Percentiles rank a stretch among this genome's conserved stretches.
phyloP scores from a whole-genome alignment of 768 basidiomycete genomes.

The Calocera viscosa region DNA sequence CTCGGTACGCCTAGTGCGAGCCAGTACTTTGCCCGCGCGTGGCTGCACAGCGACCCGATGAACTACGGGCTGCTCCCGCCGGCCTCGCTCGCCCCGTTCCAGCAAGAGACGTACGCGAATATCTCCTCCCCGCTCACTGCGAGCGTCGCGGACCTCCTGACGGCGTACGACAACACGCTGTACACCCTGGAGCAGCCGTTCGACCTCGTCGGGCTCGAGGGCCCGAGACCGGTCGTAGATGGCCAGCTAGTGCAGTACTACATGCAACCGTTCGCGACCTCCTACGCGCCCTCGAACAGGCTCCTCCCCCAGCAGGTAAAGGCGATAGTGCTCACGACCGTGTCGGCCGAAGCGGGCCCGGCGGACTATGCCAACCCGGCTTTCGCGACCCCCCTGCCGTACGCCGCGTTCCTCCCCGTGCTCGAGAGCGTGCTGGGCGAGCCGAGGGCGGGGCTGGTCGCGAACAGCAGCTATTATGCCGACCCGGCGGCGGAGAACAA shows the following conservation, averaged over 20 bases:
- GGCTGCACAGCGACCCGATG: slow-evolving; percentile 81
- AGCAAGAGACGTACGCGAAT: slow-evolving; percentile 44
- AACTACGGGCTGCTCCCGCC: slow-evolving; percentile 55
- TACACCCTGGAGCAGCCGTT: slow-evolving; percentile 6
- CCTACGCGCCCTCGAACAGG: slow-evolving; percentile 42
- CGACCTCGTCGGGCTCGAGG: not conserved
- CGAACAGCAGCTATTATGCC: slow-evolving; percentile 39
- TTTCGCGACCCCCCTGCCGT: slow-evolving; percentile 26
- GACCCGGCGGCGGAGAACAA: slow-evolving; percentile 20
- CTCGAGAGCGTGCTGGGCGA: slow-evolving; percentile 38
- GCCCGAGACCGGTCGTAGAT: not conserved
- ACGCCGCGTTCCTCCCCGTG: slow-evolving; percentile 29
- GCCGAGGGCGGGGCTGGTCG: slow-evolving; percentile 33
- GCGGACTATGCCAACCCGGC: slow-evolving; percentile 20
- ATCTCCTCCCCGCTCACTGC: slow-evolving; percentile 49
- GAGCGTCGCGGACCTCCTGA: slow-evolving; percentile 52
- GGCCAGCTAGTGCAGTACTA: slow-evolving; percentile 2
- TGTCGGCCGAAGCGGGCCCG: slow-evolving; percentile 57
- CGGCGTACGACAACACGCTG: slow-evolving; percentile 38
- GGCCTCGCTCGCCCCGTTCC: slow-evolving; percentile 38
- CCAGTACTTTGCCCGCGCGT: slow-evolving; percentile 60
- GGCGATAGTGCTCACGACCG: slow-evolving; percentile 58
- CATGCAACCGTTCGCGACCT: slow-evolving; percentile 39
- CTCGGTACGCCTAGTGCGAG: slow-evolving; percentile 59
- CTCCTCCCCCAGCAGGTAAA: slow-evolving; percentile 28